Evolutionary conservation across 1,284 basidiomycete genomes (phyloP), one percentile per base, ranked within the genome.

Genomic region (Papiliotrema fonsecae): DNA sequence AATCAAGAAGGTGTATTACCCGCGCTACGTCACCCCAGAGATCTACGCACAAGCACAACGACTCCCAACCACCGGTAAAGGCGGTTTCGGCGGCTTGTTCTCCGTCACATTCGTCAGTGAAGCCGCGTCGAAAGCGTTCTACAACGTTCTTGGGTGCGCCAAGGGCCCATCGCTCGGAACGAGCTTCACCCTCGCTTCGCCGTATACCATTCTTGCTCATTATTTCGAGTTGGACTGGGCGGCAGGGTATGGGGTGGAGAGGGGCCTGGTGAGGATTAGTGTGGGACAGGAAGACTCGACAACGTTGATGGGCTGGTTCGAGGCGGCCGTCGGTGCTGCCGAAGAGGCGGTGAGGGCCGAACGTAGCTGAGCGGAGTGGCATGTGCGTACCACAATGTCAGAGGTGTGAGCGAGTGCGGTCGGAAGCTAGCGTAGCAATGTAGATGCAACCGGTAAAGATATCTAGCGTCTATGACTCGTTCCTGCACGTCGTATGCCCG

Each of bases 161-260:
- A 98, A 97, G 70, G 96, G 94, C 1, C 96, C 94, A 0, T 88
- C 85, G 63, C 79, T 97, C 19, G 94, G 94, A 1, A 97, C 93
- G 30, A 97, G 92, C 77, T 96, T 97, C 72, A 97, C 94, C 1
- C 79, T 96, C 14, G 90, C 88, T 24, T 89, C 84, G 61, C 94
- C 94, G 21, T 98, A 92, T 70, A 87, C 90, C 3, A 85, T 98
- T 54, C 78, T 99, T 21, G 96, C 90, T 22, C 96, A 98, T 70
- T 97, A 86, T 61, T 69, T 76, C 3, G 96, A 99, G 74, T 75
- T 97, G 49, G 87, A 88, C 28, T 99, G 96, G 96, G 94, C 92
- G 5, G 83, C 81, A 26, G 72, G 77, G 53, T 92, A 82, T 70
- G 94, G 90, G 16, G 90, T 98, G 5, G 90, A 94, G 69, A 74